These are phyloP conservation scores for Rhodotorula graminis DNA, from an alignment of 768 basidiomycete species.

Conservation along the genomic window DNA sequence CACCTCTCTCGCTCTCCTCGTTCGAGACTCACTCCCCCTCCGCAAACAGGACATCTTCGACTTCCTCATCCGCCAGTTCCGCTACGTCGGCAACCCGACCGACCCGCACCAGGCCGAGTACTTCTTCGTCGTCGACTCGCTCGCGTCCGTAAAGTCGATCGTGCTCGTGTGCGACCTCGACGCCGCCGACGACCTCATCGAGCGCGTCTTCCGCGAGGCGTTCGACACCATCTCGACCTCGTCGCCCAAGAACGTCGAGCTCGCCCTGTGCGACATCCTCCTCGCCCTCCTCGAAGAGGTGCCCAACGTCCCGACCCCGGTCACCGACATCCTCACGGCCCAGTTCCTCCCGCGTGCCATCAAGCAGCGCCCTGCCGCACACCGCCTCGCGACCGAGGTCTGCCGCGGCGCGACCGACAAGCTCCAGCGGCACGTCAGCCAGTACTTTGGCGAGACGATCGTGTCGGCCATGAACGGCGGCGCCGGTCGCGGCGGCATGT, in stretches of 20 bases:
- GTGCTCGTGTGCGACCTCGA: slow-evolving; percentile 87
- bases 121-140: slow-evolving; percentile 85
- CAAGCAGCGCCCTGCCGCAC: slow-evolving; percentile 50
- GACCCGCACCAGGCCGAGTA: slow-evolving; percentile 79
- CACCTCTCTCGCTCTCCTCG: neutral
- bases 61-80: slow-evolving; percentile 86
- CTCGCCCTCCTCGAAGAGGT: slow-evolving; percentile 84
- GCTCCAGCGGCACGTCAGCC: slow-evolving; percentile 79
- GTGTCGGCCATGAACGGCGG: slow-evolving; percentile 47
- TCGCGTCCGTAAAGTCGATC: slow-evolving; percentile 90
- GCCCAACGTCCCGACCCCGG: slow-evolving; percentile 66
- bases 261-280: slow-evolving; percentile 83
- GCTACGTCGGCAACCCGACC: slow-evolving; percentile 46
- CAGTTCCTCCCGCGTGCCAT: slow-evolving; percentile 67
- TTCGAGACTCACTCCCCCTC: too few species aligned
- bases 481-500: slow-evolving; percentile 46
- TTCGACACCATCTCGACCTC: slow-evolving; percentile 71
- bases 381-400: slow-evolving; percentile 75
- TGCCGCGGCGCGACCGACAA: slow-evolving; percentile 79
- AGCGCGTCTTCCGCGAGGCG: slow-evolving; percentile 74
- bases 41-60: slow-evolving; percentile 93
- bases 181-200: slow-evolving; percentile 72
- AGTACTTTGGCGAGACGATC: slow-evolving; percentile 87
- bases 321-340: slow-evolving; percentile 72
- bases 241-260: slow-evolving; percentile 73